These are phyloP conservation scores for Paramecium sonneborni DNA, from an alignment of 73 alveolate species.

Conservation along the genomic window DNA sequence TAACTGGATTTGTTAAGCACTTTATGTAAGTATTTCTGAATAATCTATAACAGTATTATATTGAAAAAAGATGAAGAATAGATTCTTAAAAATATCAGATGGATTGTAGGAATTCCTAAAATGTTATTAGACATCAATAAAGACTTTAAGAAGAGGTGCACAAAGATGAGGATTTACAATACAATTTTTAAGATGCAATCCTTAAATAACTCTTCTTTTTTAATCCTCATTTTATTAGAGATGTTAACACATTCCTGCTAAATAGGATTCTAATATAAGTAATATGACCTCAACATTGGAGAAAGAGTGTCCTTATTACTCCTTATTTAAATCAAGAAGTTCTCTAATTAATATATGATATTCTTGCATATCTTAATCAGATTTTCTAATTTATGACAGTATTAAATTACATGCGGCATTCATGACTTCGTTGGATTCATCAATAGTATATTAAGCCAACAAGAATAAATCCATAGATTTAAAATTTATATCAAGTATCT, in stretches of 20 bases:
- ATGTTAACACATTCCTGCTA: not conserved
- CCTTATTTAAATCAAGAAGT: not conserved
- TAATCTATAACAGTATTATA: slow-evolving; percentile 59
- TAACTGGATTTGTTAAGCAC: not conserved
- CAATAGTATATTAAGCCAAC: slow-evolving; percentile 37
- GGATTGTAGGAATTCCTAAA: not conserved
- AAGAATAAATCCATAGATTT: slow-evolving; percentile 13
- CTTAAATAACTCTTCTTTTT: not conserved
- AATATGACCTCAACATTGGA: slow-evolving; percentile 17
- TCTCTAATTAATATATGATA: not conserved
- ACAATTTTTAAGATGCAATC: slow-evolving; percentile 7
- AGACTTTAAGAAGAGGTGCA: slow-evolving; percentile 45
- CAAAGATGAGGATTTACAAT: slow-evolving; percentile 39
- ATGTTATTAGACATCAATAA: slow-evolving; percentile 9
- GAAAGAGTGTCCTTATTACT: not conserved
- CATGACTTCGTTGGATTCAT: slow-evolving; percentile 65
- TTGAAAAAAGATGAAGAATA: slow-evolving; percentile 55
- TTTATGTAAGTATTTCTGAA: not conserved
- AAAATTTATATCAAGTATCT: slow-evolving; percentile 37
- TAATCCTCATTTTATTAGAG: not conserved
- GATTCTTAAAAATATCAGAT: not conserved
- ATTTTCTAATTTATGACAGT: not conserved
- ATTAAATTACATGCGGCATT: slow-evolving; percentile 64
- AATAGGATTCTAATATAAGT: not conserved
- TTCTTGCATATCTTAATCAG: not conserved